phyloP scores from a whole-genome alignment of 2,329 filamentous ascomycete genomes.

The Penicillium nordicum region DNA sequence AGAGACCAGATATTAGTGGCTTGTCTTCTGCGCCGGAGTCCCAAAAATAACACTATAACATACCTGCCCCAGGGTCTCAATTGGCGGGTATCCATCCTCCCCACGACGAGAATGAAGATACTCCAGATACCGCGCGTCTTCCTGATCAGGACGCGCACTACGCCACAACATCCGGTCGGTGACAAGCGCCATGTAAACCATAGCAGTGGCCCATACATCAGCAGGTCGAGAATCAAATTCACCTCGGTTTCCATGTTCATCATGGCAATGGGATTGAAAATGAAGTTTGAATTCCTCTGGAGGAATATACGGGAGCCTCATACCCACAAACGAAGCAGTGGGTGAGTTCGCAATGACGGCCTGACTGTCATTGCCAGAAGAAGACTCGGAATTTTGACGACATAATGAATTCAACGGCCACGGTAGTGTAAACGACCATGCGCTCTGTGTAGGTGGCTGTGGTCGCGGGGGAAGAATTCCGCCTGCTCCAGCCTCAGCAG shows the following conservation, averaged over 20 bases:
- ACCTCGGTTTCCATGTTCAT: not conserved
- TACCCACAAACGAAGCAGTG: constrained; percentile 12
- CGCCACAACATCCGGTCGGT: constrained; percentile 27
- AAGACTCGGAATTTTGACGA: not conserved
- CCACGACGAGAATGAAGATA: constrained; percentile 20
- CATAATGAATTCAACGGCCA: constrained; percentile 9
- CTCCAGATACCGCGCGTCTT: constrained; percentile 26
- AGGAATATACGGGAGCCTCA: constrained; percentile 17
- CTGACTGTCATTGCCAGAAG: not conserved
- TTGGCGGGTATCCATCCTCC: constrained; percentile 25
- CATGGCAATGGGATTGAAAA: not conserved
- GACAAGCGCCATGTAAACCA: constrained; percentile 29
- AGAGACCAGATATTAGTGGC: not conserved
- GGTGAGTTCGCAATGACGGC: not conserved
- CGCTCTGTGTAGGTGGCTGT: not conserved
- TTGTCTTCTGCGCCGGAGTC: not conserved
- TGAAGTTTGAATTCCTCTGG: constrained; percentile 15
- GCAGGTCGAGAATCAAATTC: constrained; percentile 13
- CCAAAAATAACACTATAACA: not conserved
- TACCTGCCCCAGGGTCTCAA: constrained; percentile 27
- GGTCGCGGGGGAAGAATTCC: not conserved
- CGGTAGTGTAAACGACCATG: constrained; percentile 12
- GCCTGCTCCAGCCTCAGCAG: constrained; percentile 1
- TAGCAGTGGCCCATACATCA: constrained; percentile 32
- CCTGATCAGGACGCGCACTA: constrained; percentile 18